phyloP scores from a whole-genome alignment of 352 stramenopile species.

The Blastocystis sp. region DNA sequence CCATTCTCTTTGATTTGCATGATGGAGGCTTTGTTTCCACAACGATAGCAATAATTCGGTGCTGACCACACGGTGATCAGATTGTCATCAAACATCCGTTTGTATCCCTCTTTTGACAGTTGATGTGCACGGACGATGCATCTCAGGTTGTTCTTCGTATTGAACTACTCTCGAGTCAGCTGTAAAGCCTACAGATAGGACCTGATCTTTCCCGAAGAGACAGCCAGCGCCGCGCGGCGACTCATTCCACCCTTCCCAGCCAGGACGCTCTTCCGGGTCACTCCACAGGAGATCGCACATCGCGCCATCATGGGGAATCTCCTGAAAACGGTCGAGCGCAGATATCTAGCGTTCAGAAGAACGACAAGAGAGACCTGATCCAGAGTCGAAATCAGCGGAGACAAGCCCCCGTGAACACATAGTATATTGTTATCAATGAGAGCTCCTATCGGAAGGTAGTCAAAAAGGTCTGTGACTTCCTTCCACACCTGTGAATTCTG shows the following conservation, averaged over 20 bases:
- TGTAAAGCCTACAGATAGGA: conserved; percentile 85
- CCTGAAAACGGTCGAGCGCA: conserved; percentile 90
- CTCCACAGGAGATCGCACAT: conserved; percentile 97
- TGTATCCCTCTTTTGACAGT: conserved; percentile 86
- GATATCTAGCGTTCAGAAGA: conserved; percentile 63
- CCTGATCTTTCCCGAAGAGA: conserved; percentile 94
- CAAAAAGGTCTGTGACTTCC: conserved; percentile 73
- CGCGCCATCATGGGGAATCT: conserved; percentile 90
- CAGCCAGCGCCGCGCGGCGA: conserved; percentile 92
- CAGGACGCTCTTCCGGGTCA: conserved; percentile 89
- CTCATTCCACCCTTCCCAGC: conserved; percentile 84
- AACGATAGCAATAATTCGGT: conserved; percentile 86
- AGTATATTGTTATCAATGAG: conserved; percentile 99
- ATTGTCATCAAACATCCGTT: conserved; percentile 82
- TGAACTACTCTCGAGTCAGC: conserved; percentile 83
- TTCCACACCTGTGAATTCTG: conserved; percentile 78
- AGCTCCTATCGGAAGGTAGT: conserved; percentile 93
- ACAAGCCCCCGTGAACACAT: conserved; percentile 95
- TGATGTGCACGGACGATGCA: conserved; percentile 95
- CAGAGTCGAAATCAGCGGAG: conserved; percentile 74
- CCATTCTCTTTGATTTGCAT: conserved; percentile 66
- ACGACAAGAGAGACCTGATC: conserved; percentile 71
- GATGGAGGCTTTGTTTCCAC: conserved; percentile 67
- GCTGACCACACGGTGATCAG: conserved; percentile 85
- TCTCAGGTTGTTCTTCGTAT: conserved; percentile 92